phyloP scores from a whole-genome alignment of 2,329 filamentous ascomycete species.

The Fusarium proliferatum region DNA sequence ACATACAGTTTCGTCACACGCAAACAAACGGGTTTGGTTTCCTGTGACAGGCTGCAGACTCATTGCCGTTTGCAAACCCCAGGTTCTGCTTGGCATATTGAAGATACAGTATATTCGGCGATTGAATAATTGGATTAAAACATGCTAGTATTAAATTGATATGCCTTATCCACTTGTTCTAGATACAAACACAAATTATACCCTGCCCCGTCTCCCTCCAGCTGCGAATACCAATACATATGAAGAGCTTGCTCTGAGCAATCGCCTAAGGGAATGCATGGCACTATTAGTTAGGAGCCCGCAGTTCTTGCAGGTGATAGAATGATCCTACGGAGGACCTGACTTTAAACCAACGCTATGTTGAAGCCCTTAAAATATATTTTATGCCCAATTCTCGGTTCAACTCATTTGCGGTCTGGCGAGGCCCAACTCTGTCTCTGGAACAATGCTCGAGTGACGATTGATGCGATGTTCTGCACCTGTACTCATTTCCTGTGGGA shows the following conservation, averaged over 20 bases:
- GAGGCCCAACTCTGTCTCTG: conserved; percentile 9
- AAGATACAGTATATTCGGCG: background rate
- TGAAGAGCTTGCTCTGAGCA: background rate
- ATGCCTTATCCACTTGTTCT: background rate
- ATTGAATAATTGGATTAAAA: background rate
- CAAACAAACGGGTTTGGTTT: background rate
- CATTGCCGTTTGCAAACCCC: background rate
- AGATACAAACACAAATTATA: background rate
- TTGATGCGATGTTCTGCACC: conserved; percentile 24
- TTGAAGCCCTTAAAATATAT: background rate
- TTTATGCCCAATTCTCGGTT: background rate
- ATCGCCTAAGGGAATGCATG: background rate
- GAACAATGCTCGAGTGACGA: background rate
- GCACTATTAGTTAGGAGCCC: background rate
- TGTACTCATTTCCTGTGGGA: conserved; percentile 37
- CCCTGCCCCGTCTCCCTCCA: background rate
- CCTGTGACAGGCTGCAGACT: background rate
- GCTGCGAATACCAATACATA: background rate
- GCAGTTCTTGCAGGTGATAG: background rate
- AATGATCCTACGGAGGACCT: background rate
- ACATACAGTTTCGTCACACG: background rate
- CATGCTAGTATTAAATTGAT: background rate
- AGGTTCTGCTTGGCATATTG: background rate
- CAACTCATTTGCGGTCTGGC: background rate
- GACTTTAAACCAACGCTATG: background rate